These are phyloP conservation scores for Brassica cretica DNA, from an alignment of 345 rosid genomes.

Conservation along the genomic window DNA sequence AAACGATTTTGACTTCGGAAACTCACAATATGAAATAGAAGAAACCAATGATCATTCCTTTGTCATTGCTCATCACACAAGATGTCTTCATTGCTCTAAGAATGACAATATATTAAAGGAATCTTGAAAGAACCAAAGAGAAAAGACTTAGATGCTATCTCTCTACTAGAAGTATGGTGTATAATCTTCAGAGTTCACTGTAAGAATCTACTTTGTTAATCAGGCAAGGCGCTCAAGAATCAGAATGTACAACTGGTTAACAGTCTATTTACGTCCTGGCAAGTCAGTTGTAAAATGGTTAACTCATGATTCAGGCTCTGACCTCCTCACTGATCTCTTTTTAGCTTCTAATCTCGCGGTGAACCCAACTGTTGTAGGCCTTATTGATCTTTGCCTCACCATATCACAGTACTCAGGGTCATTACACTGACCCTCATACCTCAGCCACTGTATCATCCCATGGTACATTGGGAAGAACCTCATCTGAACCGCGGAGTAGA, in stretches of 20 bases:
- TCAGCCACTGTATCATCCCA: constrained; percentile 83
- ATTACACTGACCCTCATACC: constrained; percentile 61
- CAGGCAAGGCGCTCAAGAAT: constrained; percentile 26
- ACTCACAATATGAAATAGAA: constrained; percentile 27
- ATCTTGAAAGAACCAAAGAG: constrained; percentile 26
- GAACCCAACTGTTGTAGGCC: constrained; percentile 74
- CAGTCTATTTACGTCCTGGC: constrained; percentile 15
- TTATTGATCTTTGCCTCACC: constrained; percentile 74
- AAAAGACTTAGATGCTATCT: constrained; percentile 10
- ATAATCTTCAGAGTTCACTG: constrained; percentile 20
- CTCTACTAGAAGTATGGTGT: constrained; percentile 18
- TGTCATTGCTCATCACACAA: constrained; percentile 29
- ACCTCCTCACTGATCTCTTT: constrained; percentile 39
- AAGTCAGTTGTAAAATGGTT: constrained; percentile 22
- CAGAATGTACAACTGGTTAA: constrained; percentile 35
- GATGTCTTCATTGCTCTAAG: constrained; percentile 21
- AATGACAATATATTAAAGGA: neutral
- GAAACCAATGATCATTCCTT: constrained; percentile 4
- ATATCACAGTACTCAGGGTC: constrained; percentile 70
- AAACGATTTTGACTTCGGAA: constrained; percentile 19
- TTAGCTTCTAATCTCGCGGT: constrained; percentile 53
- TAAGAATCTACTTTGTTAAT: constrained; percentile 3
- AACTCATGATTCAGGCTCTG: constrained; percentile 29
- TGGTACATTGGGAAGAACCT: constrained; percentile 94
- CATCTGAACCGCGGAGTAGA: constrained; percentile 63